Evolutionary conservation across 2,329 filamentous ascomycete species (phyloP).

Genomic region (Cylindrodendrum hubeiense): DNA sequence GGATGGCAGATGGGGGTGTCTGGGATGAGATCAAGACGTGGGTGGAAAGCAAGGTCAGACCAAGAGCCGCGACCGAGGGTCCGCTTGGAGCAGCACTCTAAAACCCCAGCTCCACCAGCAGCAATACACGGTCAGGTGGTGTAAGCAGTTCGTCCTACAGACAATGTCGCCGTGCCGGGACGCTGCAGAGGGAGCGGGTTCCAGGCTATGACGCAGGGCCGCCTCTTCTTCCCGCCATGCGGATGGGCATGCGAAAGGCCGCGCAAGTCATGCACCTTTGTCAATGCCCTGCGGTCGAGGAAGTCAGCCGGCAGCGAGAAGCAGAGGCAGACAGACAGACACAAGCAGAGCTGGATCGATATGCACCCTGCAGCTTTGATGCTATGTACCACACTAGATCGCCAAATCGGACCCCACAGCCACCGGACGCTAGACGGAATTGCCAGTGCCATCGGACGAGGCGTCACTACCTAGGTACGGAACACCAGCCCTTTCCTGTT

Average conservation of each 20-base stretch:
- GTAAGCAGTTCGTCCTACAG: slow-evolving; percentile 17
- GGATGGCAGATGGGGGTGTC: slow-evolving; percentile 1
- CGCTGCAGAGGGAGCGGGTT: neutral
- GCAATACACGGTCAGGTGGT: slow-evolving; percentile 16
- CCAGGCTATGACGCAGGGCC: neutral
- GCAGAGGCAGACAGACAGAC: too few species aligned
- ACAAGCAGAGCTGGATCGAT: slow-evolving; percentile 16
- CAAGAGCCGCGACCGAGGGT: slow-evolving; percentile 26
- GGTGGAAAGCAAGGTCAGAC: slow-evolving; percentile 23
- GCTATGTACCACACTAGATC: slow-evolving; percentile 20
- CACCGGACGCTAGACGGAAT: slow-evolving; percentile 24
- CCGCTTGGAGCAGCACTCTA: slow-evolving; percentile 21
- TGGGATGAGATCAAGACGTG: slow-evolving; percentile 4
- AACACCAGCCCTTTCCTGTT: slow-evolving; percentile 3
- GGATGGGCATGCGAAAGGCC: neutral
- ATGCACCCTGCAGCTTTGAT: slow-evolving; percentile 12
- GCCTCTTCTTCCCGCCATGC: neutral
- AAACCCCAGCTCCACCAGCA: slow-evolving; percentile 19
- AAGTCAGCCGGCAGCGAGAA: neutral
- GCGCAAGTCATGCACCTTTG: slow-evolving; percentile 1
- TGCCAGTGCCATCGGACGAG: slow-evolving; percentile 9
- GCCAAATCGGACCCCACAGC: slow-evolving; percentile 21
- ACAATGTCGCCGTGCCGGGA: neutral
- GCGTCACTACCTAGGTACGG: slow-evolving; percentile 7
- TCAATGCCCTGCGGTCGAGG: neutral